Evolutionary conservation across 257 asterid genomes (phyloP).

Genomic region (Plantago major): DNA sequence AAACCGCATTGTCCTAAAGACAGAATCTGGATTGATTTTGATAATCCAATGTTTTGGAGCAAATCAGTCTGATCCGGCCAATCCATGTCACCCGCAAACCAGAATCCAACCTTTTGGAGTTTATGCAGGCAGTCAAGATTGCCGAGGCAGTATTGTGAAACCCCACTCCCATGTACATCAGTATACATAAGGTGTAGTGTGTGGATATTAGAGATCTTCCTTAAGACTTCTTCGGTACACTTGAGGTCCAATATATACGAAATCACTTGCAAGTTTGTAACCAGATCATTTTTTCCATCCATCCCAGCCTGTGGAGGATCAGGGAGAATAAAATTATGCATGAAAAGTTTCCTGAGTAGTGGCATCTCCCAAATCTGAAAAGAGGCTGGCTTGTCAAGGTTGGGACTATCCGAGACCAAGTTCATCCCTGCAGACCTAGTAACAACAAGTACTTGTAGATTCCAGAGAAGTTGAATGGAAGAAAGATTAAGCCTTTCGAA

Average conservation of each 20-base stretch:
- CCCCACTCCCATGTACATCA: background rate
- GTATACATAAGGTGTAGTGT: background rate
- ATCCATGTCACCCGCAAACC: background rate
- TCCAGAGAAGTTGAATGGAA: background rate
- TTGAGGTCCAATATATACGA: background rate
- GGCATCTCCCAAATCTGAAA: slow-evolving; percentile 18
- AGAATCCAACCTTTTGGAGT: background rate
- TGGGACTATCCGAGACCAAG: background rate
- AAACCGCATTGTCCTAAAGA: background rate
- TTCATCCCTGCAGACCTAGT: too few relatives aligned
- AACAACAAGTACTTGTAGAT: slow-evolving; percentile 1
- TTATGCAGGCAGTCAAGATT: slow-evolving; percentile 11
- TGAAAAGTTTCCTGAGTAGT: slow-evolving; percentile 2
- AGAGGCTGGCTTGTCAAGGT: background rate
- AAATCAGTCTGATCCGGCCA: background rate
- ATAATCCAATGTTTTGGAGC: background rate
- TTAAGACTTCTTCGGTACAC: slow-evolving; percentile 1
- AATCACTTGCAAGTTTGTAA: slow-evolving; percentile 15
- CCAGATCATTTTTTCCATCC: background rate
- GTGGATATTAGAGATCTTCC: slow-evolving; percentile 3
- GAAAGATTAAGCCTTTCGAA: background rate
- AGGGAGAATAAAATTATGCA: background rate
- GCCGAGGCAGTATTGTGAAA: background rate
- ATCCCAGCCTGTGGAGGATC: background rate
- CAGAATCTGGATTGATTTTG: slow-evolving; percentile 3